Percentiles rank a stretch among this genome's conserved stretches.
Evolutionary conservation across 1,284 basidiomycete genomes (phyloP).

Genomic region (Inonotus obliquus): DNA sequence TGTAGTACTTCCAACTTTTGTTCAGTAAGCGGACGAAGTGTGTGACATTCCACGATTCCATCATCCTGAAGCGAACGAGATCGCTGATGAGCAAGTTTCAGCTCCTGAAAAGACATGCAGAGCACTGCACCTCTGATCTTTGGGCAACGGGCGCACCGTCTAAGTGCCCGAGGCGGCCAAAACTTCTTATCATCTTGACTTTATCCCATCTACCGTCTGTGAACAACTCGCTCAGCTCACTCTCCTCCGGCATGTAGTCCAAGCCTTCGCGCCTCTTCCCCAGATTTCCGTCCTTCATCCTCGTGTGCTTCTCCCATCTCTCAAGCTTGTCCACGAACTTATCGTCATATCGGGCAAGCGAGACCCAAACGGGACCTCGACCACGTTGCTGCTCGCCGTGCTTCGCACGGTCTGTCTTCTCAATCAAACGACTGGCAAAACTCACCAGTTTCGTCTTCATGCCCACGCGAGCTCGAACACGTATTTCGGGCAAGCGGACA

Average conservation of each 20-base stretch:
- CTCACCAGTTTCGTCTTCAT: constrained; percentile 48
- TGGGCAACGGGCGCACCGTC: constrained; percentile 33
- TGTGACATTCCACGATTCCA: constrained; percentile 39
- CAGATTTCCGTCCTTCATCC: constrained; percentile 37
- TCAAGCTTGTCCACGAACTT: constrained; percentile 57
- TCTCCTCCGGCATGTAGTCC: constrained; percentile 32
- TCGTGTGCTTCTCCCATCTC: constrained; percentile 51
- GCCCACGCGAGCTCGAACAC: constrained; percentile 50
- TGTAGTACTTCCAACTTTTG: constrained; percentile 41
- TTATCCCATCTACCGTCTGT: constrained; percentile 58
- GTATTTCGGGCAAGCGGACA: constrained; percentile 48
- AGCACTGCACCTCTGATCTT: constrained; percentile 23
- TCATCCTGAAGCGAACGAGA: constrained; percentile 29
- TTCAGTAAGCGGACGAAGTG: constrained; percentile 40
- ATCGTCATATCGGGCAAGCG: constrained; percentile 75
- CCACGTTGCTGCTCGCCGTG: constrained; percentile 22
- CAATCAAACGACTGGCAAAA: constrained; percentile 50
- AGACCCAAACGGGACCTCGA: constrained; percentile 60
- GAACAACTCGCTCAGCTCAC: constrained; percentile 42
- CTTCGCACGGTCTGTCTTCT: constrained; percentile 35
- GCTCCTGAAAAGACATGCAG: constrained; percentile 3
- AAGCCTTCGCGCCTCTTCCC: constrained; percentile 34
- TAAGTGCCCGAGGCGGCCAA: constrained; percentile 53
- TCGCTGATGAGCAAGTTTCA: no score
- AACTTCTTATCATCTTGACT: constrained; percentile 72